Conservation (phyloP, 2,329 filamentous ascomycete genomes). For the Hymenoscyphus fructigenus region DNA sequence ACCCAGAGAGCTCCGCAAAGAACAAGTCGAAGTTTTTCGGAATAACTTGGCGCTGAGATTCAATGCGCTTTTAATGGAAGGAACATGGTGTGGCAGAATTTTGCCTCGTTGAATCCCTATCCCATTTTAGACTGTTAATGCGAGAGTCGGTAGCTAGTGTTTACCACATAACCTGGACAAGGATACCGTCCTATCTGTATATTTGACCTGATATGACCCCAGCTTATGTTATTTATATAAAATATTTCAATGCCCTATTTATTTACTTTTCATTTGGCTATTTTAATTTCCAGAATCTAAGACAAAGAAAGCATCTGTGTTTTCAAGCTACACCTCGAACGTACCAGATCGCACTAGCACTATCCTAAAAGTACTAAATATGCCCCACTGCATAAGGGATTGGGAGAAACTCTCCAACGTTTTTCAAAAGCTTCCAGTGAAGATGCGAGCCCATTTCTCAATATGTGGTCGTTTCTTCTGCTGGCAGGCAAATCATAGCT, state of each 20-base stretch:
- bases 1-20: conserved; percentile 28
- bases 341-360: not conserved
- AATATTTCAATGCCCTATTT: not conserved
- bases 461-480: too few relatives aligned
- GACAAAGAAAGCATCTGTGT: not conserved
- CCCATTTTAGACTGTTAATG: not conserved
- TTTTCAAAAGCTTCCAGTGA: too few relatives aligned
- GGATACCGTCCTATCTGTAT: not conserved
- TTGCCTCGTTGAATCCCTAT: not conserved
- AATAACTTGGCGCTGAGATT: conserved; percentile 31
- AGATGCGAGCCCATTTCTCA: too few relatives aligned
- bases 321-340: not conserved
- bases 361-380: too few relatives aligned
- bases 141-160: not conserved
- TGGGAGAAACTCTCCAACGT: too few relatives aligned
- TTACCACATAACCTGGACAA: not conserved
- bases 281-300: not conserved
- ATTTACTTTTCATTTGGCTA: not conserved
- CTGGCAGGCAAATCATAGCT: too few relatives aligned
- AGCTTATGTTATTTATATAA: not conserved
- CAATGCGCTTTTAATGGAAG: not conserved
- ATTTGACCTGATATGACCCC: not conserved
- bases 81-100: not conserved
- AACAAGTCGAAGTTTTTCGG: conserved; percentile 37
- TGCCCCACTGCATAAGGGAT: too few relatives aligned